Conservation (phyloP, 1,139 yeast genomes). For the Diutina catenulata region DNA sequence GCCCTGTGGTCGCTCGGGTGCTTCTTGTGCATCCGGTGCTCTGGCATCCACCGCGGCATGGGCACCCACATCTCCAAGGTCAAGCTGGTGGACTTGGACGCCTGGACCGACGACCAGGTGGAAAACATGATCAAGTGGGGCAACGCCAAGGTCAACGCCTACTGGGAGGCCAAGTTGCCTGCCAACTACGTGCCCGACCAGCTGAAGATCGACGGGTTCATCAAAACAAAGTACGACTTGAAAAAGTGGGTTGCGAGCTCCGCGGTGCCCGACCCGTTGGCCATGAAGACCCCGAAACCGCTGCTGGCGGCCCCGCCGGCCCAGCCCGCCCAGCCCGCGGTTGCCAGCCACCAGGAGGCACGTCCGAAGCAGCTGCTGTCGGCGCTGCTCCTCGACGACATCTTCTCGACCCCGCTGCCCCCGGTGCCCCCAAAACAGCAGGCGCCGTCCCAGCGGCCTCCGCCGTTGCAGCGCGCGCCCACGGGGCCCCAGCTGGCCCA, state of each 20-base stretch:
- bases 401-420: conserved; percentile 14
- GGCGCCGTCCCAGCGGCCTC: neutral
- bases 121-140: conserved; percentile 82
- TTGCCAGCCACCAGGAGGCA: conserved; percentile 7
- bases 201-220: conserved; percentile 77
- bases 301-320: neutral
- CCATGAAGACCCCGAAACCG: conserved; percentile 10
- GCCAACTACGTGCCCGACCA: conserved; percentile 67
- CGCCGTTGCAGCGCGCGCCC: conserved; percentile 7
- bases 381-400: conserved; percentile 21
- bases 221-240: conserved; percentile 81
- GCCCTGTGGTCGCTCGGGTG: conserved; percentile 95
- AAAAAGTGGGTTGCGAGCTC: conserved; percentile 63
- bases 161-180: conserved; percentile 78
- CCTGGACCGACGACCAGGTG: conserved; percentile 93
- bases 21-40: conserved; percentile 81
- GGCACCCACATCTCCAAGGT: conserved; percentile 89
- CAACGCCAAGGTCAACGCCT: conserved; percentile 60
- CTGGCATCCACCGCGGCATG: conserved; percentile 90
- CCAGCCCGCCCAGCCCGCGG: conserved; percentile 5
- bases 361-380: neutral
- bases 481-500: conserved; percentile 17
- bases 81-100: conserved; percentile 85
- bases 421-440: neutral
- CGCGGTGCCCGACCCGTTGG: conserved; percentile 47